Evolutionary conservation across 1,284 basidiomycete genomes (phyloP).

Genomic region (Trametes polyzona): DNA sequence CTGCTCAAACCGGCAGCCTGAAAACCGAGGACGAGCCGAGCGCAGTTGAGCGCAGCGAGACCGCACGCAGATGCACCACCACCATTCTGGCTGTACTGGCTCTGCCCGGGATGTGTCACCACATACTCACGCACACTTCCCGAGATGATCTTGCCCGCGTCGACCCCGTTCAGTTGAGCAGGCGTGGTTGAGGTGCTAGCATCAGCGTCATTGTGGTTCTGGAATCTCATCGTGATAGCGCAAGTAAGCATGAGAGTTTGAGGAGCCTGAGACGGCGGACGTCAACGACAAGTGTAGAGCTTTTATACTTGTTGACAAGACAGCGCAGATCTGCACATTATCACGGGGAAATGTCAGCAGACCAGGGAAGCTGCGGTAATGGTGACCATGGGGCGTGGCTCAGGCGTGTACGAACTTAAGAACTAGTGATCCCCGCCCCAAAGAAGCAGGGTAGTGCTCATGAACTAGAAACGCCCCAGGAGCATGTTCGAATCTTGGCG

Average conservation of each 20-base stretch:
- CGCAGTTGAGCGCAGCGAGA: conserved; percentile 65
- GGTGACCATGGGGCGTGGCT: background rate
- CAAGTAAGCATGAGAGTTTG: no score
- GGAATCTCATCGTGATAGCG: background rate
- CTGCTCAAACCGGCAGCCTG: conserved; percentile 14
- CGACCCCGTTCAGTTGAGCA: no score
- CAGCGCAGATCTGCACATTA: no score
- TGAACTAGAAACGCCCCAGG: no score
- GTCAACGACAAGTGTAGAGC: no score
- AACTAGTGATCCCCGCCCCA: background rate
- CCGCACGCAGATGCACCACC: conserved; percentile 55
- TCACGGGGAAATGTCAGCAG: no score
- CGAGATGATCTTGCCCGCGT: conserved; percentile 1
- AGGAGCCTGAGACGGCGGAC: no score
- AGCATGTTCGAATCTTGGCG: no score
- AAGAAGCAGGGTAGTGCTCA: no score
- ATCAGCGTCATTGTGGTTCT: background rate
- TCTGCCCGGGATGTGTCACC: conserved; percentile 29
- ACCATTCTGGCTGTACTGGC: conserved; percentile 26
- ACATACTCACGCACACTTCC: conserved; percentile 18
- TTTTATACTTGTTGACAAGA: no score
- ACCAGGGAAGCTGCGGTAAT: background rate
- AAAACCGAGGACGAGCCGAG: conserved; percentile 46
- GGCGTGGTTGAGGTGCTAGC: background rate
- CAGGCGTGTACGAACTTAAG: background rate